Conservation (phyloP, 176 grass and related monocot species). For the Carex parvula region DNA sequence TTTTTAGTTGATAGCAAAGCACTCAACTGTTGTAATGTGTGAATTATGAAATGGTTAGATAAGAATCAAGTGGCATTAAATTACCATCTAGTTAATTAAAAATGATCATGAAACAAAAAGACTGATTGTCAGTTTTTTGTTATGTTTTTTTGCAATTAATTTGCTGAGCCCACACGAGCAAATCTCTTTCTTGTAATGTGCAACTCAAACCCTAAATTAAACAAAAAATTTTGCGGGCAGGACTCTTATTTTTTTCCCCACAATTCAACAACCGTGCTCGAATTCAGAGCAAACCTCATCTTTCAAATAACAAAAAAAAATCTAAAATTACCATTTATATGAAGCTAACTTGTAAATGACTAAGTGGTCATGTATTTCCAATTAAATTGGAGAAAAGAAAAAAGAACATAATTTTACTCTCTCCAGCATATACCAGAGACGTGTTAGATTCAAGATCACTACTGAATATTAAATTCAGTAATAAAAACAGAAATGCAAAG, state of each 20-base stretch:
- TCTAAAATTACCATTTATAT: neutral
- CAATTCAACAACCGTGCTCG: neutral
- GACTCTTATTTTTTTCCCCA: neutral
- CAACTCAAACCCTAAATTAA: neutral
- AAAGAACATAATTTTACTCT: neutral
- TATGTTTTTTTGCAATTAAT: neutral
- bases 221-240: neutral
- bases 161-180: neutral
- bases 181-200: neutral
- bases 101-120: neutral
- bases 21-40: neutral
- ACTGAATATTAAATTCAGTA: neutral
- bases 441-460: neutral
- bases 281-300: neutral
- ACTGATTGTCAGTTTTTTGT: neutral
- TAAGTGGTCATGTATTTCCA: neutral
- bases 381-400: neutral
- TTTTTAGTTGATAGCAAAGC: neutral
- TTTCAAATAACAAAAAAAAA: neutral
- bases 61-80: neutral
- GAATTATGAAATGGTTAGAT: neutral
- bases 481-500: slow-evolving; percentile 15
- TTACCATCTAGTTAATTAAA: neutral
- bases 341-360: neutral
- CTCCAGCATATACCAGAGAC: neutral